These are phyloP conservation scores for Diaporthe citri DNA, from an alignment of 2,329 filamentous ascomycete genomes.

Conservation along the genomic window DNA sequence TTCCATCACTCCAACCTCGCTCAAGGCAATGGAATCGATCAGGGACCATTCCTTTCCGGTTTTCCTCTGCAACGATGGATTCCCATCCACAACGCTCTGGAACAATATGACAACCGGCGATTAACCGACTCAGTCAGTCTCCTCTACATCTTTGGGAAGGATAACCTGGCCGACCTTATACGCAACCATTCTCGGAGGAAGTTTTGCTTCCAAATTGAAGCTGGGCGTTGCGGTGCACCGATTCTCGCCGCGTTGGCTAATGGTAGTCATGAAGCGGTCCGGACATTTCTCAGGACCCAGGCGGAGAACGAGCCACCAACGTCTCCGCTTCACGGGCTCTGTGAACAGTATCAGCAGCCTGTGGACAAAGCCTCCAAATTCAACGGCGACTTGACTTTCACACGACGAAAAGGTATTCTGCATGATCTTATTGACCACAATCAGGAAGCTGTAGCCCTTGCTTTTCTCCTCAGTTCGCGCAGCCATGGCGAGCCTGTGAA, in stretches of 20 bases:
- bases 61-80: constrained; percentile 47
- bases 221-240: background rate
- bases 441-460: too few relatives aligned
- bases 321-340: background rate
- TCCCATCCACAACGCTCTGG: constrained; percentile 47
- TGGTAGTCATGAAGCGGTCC: background rate
- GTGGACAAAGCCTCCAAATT: too few relatives aligned
- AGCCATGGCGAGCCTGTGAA: too few relatives aligned
- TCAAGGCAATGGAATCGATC: background rate
- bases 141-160: background rate
- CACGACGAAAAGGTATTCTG: too few relatives aligned
- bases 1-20: constrained; percentile 57
- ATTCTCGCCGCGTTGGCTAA: background rate
- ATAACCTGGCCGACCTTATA: background rate
- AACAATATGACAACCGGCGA: constrained; percentile 41
- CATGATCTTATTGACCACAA: too few relatives aligned
- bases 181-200: background rate
- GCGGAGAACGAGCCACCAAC: background rate
- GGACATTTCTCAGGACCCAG: background rate
- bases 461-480: too few relatives aligned
- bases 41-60: constrained; percentile 38
- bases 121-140: background rate
- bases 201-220: background rate
- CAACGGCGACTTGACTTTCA: too few relatives aligned
- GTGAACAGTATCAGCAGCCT: too few relatives aligned